Base-by-base conservation (phyloP, 2,329 filamentous ascomycete genomes). In the Microascus cirrosus region DNA sequence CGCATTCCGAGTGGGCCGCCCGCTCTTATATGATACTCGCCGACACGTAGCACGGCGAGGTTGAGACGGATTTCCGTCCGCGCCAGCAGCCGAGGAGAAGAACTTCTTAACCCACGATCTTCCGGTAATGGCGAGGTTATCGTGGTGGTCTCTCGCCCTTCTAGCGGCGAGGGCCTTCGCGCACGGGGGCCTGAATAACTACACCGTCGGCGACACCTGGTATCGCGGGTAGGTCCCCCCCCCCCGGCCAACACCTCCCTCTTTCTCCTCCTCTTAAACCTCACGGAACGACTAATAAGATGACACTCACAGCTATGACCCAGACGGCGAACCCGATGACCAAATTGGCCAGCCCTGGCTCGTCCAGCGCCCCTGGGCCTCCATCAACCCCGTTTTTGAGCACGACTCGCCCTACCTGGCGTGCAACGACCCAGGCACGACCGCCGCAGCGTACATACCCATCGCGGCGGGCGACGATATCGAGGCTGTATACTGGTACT, bases 401-500 rank as follows among this genome's bases (percentile, higher is more conserved):
- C 71, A 71, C 66, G 71, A 62, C 61, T 72, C 57, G 65, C 65
- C 73, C 60, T 65, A 69, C 55, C 63, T 78, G 45, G 73, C 69
- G 60, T 78, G 75, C 70, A 76, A 77, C 66, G 69, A 73, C 61
- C 73, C 73, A 64, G 69, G 69, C n/a, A 67, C 60, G 55, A 70
- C 65, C 42, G 64, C 71, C 42, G 71, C 65, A 11, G 59, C 66
- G 36, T 65, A 70, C 54, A 77, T 77, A 61, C 70, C 73, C 62
- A 63, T 67, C 35, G 73, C 74, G 12, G 68, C 73, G 6, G 74
- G 74, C 18, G 79, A 79, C 60, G 75, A 78, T 63, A 72, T 73
- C 63, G 63, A 80, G 58, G 68, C 63, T 60, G 71, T 76, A 62
- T 73, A 80, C 66, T 81, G 77, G 77, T 74, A 74, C 67, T 82